Conservation (phyloP, 2,329 filamentous ascomycete genomes). For the Beauveria asiatica region DNA sequence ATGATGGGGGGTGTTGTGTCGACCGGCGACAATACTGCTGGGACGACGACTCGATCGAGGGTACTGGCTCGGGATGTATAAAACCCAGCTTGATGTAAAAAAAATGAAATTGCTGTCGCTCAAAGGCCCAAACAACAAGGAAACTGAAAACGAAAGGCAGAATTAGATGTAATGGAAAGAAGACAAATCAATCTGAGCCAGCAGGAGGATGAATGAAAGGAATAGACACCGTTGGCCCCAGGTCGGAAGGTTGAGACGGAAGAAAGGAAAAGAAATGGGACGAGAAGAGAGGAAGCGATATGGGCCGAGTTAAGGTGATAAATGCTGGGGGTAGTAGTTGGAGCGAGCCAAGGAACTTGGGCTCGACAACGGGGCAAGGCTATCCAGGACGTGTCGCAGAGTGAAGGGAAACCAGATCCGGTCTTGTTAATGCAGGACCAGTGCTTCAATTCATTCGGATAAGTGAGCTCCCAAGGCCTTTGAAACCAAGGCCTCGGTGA, state of each 20-base stretch:
- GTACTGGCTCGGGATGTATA: background rate
- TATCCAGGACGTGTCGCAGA: slow-evolving; percentile 8
- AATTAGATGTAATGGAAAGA: slow-evolving; percentile 20
- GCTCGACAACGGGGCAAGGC: slow-evolving; percentile 1
- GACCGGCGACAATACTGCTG: slow-evolving; percentile 41
- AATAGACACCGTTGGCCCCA: slow-evolving; percentile 15
- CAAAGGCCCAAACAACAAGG: background rate
- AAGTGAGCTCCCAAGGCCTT: background rate
- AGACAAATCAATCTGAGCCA: slow-evolving; percentile 47
- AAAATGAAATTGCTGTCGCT: background rate
- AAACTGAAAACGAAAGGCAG: background rate
- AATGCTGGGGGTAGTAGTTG: slow-evolving; percentile 1
- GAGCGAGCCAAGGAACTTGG: background rate
- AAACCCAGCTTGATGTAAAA: background rate
- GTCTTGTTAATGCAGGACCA: slow-evolving; percentile 5
- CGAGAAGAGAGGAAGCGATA: slow-evolving; percentile 12
- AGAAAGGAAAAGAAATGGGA: slow-evolving; percentile 18
- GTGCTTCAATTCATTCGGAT: slow-evolving; percentile 6
- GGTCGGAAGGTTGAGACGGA: slow-evolving; percentile 10
- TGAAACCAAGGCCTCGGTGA: slow-evolving; percentile 5
- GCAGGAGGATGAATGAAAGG: slow-evolving; percentile 31
- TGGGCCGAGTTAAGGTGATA: slow-evolving; percentile 6
- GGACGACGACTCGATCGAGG: background rate
- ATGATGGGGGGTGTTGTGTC: slow-evolving; percentile 33
- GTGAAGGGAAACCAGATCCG: slow-evolving; percentile 9